Evolutionary conservation across 2,329 filamentous ascomycete genomes (phyloP), one percentile per base, ranked within the genome.

Genomic region (Zymoseptoria brevis): DNA sequence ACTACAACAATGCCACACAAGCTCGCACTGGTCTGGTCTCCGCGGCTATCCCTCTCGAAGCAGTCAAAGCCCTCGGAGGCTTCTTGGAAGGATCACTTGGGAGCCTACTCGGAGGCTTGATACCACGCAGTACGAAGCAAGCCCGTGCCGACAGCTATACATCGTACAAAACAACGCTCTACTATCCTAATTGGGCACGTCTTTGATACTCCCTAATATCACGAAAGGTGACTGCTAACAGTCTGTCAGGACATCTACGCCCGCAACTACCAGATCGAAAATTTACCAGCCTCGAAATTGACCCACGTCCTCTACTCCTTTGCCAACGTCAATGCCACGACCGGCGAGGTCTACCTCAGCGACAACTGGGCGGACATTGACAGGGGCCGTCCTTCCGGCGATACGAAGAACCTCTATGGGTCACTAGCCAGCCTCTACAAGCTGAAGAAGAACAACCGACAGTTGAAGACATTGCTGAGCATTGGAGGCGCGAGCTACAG

Each of bases 271-370:
- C 82, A 85, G 13, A 90, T 91, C 0, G 87, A 94, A 69, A 84
- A 95, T 70, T 81, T 96, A 9, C 88, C 88, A 0, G 84, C 81
- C 5, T 82, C 90, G 57, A 87, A 89, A 54, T 81, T 96, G 52
- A 96, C 92, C 0, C 93, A 97, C 70, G 76, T 96, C 4, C 83
- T 96, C n/a, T 96, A 96, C 68, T 81, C 91, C 13, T 96, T 96
- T 75, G 92, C 89, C 69, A 94, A 96, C 72, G 84, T 96, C 62
- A 82, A 83, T 8, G 80, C 85, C 6, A 88, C 92, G 1, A 84
- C 82, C 35, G 92, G 92, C 56, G 89, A 94, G 75, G 90, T 93
- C 8, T 82, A 79, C 69, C 78, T 89, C 2, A 85, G 82, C 1
- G 88, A 93, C 67, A 75, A 77, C 1, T 90, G 81, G 70, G 81